A percentile compares a stretch with the other conserved stretches of the same genome.
phyloP scores from a whole-genome alignment of 2,329 filamentous ascomycete genomes.

The Nemania sp. region DNA sequence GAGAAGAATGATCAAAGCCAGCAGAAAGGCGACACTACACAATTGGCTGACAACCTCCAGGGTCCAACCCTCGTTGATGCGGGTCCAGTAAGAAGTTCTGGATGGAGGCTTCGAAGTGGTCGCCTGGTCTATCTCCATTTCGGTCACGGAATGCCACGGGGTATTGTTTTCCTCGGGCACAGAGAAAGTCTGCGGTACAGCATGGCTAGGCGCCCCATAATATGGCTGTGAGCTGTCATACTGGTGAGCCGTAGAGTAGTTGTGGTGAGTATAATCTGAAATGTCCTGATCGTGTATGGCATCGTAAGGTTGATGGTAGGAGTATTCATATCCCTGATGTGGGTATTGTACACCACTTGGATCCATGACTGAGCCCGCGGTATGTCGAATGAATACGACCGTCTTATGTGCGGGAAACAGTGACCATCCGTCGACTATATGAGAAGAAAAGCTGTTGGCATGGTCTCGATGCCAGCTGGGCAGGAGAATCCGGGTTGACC shows the following conservation, averaged over 20 bases:
- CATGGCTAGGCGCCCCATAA: no score
- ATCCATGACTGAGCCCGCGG: constrained; percentile 1
- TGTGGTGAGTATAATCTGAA: background rate
- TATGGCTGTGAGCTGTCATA: background rate
- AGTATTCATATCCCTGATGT: constrained; percentile 2
- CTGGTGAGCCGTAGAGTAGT: background rate
- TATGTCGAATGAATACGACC: background rate
- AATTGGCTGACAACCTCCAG: constrained; percentile 12
- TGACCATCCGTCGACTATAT: no score
- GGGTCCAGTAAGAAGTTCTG: background rate
- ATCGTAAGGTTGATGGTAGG: constrained; percentile 4
- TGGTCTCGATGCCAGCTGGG: no score
- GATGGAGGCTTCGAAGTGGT: background rate
- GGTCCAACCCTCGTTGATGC: constrained; percentile 6
- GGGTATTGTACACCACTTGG: background rate
- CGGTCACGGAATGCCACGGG: background rate
- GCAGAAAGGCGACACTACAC: constrained; percentile 9
- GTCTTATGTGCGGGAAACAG: no score
- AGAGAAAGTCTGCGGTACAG: background rate
- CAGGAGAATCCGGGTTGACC: no score
- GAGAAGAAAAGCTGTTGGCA: no score
- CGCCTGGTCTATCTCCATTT: background rate
- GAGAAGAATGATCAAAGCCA: constrained; percentile 21
- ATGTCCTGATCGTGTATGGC: background rate
- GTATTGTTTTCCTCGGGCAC: background rate